Percentiles rank a stretch among this genome's conserved stretches.
Evolutionary conservation across 2,329 filamentous ascomycete genomes (phyloP).

Genomic region (Cladosporium sp.): DNA sequence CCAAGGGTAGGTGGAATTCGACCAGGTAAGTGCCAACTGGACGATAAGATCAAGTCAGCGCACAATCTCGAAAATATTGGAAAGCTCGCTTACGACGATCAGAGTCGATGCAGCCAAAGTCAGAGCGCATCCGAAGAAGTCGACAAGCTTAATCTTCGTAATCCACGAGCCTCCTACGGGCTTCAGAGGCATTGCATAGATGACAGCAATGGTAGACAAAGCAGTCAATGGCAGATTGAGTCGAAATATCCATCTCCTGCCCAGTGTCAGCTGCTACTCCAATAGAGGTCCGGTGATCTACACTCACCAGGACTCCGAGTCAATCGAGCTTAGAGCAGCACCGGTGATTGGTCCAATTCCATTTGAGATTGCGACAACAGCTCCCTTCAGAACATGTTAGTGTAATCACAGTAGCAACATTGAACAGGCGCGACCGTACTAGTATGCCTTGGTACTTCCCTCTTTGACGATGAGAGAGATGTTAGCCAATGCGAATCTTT

Average conservation of each 20-base stretch:
- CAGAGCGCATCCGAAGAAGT: conserved; percentile 47
- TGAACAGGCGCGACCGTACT: conserved; percentile 3
- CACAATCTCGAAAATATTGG: too few species aligned
- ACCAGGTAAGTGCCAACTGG: conserved; percentile 48
- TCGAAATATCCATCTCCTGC: conserved; percentile 29
- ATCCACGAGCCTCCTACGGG: conserved; percentile 51
- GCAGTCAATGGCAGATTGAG: conserved; percentile 49
- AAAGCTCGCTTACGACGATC: conserved; percentile 36
- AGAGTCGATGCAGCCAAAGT: conserved; percentile 46
- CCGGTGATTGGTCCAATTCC: conserved; percentile 54
- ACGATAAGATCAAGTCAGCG: too few species aligned
- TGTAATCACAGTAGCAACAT: too few species aligned
- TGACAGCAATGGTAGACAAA: conserved; percentile 43
- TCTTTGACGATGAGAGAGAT: neutral
- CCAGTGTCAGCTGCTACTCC: neutral
- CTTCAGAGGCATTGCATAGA: conserved; percentile 56
- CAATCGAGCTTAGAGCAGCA: conserved; percentile 41
- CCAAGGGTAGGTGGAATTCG: conserved; percentile 57
- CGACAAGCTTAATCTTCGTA: conserved; percentile 47
- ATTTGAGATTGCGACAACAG: conserved; percentile 51
- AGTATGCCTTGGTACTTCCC: conserved; percentile 28
- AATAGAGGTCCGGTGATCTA: too few species aligned
- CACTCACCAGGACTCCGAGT: conserved; percentile 9
- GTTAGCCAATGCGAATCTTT: neutral
- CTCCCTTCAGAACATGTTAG: conserved; percentile 34